Percentiles rank a stretch among this genome's conserved stretches.
Evolutionary conservation across 306 rosid genomes (phyloP).

Genomic region (Trifolium subterraneum): DNA sequence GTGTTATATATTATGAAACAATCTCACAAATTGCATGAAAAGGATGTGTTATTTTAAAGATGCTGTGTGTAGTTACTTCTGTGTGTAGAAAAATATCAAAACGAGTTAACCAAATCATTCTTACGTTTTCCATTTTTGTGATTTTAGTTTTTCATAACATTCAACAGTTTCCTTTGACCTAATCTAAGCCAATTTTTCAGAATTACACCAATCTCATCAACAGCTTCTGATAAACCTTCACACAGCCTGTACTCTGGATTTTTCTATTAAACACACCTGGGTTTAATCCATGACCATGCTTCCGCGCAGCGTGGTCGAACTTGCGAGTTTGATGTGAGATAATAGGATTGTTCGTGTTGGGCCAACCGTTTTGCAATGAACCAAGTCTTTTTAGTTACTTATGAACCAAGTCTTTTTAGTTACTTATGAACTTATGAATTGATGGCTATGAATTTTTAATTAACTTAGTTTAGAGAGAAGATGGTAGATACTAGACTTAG

Average conservation of each 20-base stretch:
- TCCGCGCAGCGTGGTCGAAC: too few relatives aligned
- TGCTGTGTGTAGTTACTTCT: not conserved
- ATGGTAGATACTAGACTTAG: too few relatives aligned
- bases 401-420: too few relatives aligned
- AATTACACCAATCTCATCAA: not conserved
- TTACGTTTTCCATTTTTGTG: not conserved
- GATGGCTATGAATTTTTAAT: too few relatives aligned
- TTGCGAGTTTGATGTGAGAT: too few relatives aligned
- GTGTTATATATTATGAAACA: not conserved
- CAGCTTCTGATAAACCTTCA: not conserved
- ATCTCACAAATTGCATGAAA: not conserved
- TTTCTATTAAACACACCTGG: not conserved
- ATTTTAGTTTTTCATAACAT: not conserved
- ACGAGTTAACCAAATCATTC: not conserved
- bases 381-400: too few relatives aligned
- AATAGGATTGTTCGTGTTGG: too few relatives aligned
- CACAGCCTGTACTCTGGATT: not conserved
- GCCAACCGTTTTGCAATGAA: too few relatives aligned
- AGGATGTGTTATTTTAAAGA: not conserved
- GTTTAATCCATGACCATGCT: not conserved
- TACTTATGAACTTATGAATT: too few relatives aligned
- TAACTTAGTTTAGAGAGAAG: too few relatives aligned
- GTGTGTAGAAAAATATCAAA: not conserved
- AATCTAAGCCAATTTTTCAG: conserved; percentile 17
- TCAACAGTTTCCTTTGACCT: not conserved